Conservation (phyloP, 306 rosid species). For the Bauhinia variegata region DNA sequence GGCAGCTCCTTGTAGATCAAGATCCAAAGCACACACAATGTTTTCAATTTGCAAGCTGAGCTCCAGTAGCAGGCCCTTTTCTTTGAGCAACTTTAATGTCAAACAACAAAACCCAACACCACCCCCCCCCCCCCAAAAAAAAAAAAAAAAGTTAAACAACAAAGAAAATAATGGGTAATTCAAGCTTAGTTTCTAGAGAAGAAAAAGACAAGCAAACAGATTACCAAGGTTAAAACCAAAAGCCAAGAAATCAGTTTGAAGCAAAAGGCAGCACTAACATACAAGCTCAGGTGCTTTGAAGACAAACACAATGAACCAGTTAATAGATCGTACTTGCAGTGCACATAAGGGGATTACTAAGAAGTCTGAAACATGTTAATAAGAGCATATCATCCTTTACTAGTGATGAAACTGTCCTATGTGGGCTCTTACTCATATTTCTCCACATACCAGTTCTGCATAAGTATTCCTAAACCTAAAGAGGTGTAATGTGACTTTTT, state of each 20-base stretch:
- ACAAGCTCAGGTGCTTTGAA: background rate
- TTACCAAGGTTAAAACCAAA: constrained; percentile 8
- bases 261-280: constrained; percentile 26
- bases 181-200: constrained; percentile 4
- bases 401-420: background rate
- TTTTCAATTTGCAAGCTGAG: constrained; percentile 59
- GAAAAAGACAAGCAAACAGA: constrained; percentile 6
- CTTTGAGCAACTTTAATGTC: constrained; percentile 81
- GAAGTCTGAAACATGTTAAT: no score
- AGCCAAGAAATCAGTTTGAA: constrained; percentile 19
- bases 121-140: no score
- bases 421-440: background rate
- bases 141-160: no score
- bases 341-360: background rate
- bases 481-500: constrained; percentile 7
- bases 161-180: background rate
- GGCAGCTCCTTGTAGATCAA: constrained; percentile 90
- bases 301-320: constrained; percentile 26
- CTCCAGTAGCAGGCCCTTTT: constrained; percentile 81
- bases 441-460: constrained; percentile 2
- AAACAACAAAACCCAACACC: no score
- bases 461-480: constrained; percentile 13
- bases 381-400: constrained; percentile 24
- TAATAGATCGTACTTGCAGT: constrained; percentile 9
- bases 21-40: constrained; percentile 87